A percentile compares a stretch with the other conserved stretches of the same genome.
These are phyloP conservation scores for Verticillium isaacii DNA, from an alignment of 2,329 filamentous ascomycete genomes.

Conservation along the genomic window DNA sequence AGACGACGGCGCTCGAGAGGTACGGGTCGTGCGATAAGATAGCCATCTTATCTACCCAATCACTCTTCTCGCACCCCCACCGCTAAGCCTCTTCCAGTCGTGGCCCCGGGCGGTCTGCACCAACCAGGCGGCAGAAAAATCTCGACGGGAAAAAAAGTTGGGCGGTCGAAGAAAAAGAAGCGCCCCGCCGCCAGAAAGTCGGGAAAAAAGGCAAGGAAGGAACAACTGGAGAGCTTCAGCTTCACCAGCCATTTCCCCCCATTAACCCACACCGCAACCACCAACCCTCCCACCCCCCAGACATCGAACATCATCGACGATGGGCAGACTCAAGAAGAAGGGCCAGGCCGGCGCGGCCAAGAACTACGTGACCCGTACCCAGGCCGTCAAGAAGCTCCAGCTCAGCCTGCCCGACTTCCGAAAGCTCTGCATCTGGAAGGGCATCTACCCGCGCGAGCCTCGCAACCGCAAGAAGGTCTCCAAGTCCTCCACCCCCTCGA, in stretches of 20 bases:
- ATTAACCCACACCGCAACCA: background rate
- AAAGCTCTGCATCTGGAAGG: constrained; percentile 99
- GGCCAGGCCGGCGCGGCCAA: constrained; percentile 88
- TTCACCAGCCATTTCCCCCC: background rate
- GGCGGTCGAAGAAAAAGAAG: constrained; percentile 1
- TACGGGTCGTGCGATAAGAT: background rate
- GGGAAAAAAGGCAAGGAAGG: background rate
- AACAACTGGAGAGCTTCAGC: background rate
- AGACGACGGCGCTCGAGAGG: too few species aligned
- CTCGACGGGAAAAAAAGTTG: constrained; percentile 2
- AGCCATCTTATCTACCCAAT: background rate
- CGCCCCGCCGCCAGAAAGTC: background rate
- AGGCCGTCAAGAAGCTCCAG: constrained; percentile 96
- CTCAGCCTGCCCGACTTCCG: constrained; percentile 96
- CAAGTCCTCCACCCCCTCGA: constrained; percentile 83
- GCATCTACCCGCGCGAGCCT: constrained; percentile 96
- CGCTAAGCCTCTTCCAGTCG: background rate
- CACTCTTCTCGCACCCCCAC: background rate
- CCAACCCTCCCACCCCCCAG: background rate
- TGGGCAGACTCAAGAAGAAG: constrained; percentile 88
- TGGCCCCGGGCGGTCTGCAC: background rate
- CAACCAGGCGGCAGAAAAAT: constrained; percentile 1
- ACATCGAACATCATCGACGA: constrained; percentile 17
- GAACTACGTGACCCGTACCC: constrained; percentile 96
- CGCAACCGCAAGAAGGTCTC: constrained; percentile 95